These are phyloP conservation scores for Cryphonectria japonica DNA, from an alignment of 2,329 filamentous ascomycete genomes.

Conservation along the genomic window DNA sequence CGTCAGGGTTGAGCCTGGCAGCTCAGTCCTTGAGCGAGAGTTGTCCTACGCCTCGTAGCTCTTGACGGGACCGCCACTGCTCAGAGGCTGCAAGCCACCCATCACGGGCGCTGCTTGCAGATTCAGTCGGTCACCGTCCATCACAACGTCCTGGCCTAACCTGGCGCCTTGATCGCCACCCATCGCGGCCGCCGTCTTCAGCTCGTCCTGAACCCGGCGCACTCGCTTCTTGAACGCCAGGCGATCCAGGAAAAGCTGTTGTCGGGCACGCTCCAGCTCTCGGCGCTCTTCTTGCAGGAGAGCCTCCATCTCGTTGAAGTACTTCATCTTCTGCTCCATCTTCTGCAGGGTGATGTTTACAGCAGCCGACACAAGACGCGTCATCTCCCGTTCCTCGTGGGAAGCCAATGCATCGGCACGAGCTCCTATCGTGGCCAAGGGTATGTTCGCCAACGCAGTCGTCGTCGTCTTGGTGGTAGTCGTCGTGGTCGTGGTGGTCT, in stretches of 20 bases:
- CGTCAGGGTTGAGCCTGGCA: background rate
- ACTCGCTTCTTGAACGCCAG: constrained; percentile 88
- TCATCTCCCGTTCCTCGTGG: constrained; percentile 96
- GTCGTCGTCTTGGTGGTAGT: constrained; percentile 52
- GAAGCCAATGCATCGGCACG: constrained; percentile 87
- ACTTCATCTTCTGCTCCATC: constrained; percentile 91
- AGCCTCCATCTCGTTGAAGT: constrained; percentile 95
- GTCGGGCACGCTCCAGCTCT: constrained; percentile 87
- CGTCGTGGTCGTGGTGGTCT: constrained; percentile 51
- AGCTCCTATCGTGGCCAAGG: constrained; percentile 83
- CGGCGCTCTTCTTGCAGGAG: constrained; percentile 89
- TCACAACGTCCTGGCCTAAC: constrained; percentile 50
- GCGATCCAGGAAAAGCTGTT: constrained; percentile 92
- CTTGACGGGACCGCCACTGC: constrained; percentile 59
- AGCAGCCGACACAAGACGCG: constrained; percentile 85
- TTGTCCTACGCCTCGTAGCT: constrained; percentile 55
- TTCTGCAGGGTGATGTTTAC: constrained; percentile 96
- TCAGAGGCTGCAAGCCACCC: constrained; percentile 56
- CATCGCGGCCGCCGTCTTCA: constrained; percentile 58
- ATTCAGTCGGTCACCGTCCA: constrained; percentile 56
- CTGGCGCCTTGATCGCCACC: constrained; percentile 56
- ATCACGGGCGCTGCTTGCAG: constrained; percentile 53
- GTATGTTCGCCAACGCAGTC: constrained; percentile 70
- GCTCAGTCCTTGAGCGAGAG: background rate
- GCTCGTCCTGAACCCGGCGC: constrained; percentile 75